Conservation (phyloP, 2,329 filamentous ascomycete genomes). For the Aspergillus sp. region DNA sequence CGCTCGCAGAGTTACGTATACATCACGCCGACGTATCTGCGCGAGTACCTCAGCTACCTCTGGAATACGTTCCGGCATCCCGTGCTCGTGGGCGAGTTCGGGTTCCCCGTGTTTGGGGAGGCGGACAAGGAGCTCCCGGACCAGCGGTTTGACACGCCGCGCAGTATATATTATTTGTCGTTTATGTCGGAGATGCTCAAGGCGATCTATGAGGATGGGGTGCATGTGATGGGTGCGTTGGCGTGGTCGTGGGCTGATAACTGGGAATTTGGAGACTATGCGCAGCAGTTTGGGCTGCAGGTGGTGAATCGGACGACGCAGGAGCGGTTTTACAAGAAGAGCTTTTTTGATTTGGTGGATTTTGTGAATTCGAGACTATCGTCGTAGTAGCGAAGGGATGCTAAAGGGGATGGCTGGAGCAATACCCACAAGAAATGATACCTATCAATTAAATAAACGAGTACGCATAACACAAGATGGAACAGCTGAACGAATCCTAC, state of each 20-base stretch:
- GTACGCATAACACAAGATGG: neutral
- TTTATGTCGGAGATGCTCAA: conserved; percentile 56
- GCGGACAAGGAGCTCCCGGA: conserved; percentile 44
- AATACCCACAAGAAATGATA: no score
- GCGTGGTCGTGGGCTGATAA: conserved; percentile 53
- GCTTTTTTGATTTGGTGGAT: conserved; percentile 58
- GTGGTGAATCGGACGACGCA: conserved; percentile 52
- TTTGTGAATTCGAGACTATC: conserved; percentile 28
- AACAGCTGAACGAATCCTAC: neutral
- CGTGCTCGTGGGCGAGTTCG: conserved; percentile 54
- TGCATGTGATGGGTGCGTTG: conserved; percentile 53
- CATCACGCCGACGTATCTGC: conserved; percentile 48
- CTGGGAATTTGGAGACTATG: conserved; percentile 55
- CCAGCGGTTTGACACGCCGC: conserved; percentile 54
- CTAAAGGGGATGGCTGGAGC: no score
- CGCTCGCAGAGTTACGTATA: conserved; percentile 56
- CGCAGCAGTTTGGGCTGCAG: conserved; percentile 55
- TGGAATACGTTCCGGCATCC: conserved; percentile 56
- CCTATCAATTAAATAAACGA: neutral
- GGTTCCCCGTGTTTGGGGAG: conserved; percentile 52
- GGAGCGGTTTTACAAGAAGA: conserved; percentile 54
- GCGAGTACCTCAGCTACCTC: conserved; percentile 56
- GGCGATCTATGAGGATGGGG: conserved; percentile 56
- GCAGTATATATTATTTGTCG: conserved; percentile 55
- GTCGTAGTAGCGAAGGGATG: no score